phyloP scores from a whole-genome alignment of 805 yeast species.

The Candida golubevii region DNA sequence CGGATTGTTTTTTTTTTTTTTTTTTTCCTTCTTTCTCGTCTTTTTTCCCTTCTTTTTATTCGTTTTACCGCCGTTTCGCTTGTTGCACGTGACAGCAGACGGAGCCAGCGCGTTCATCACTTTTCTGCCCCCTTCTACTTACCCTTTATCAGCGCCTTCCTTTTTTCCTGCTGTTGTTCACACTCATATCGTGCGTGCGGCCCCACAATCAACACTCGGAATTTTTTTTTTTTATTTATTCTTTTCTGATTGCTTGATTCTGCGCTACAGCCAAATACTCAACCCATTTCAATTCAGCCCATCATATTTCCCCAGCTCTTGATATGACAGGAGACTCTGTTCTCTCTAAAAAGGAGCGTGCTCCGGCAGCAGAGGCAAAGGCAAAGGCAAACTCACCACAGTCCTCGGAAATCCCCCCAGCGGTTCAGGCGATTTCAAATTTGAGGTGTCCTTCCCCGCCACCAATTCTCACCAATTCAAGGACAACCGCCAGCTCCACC shows the following conservation, averaged over 20 bases:
- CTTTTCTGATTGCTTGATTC: background rate
- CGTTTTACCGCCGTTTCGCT: background rate
- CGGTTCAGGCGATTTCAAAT: slow-evolving; percentile 54
- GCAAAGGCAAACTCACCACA: slow-evolving; percentile 1
- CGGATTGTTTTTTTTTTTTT: no score
- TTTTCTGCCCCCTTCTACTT: background rate
- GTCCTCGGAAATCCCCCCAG: slow-evolving; percentile 35
- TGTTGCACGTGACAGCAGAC: background rate
- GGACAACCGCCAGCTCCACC: slow-evolving; percentile 2
- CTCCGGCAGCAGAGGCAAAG: background rate
- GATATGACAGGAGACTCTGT: slow-evolving; percentile 7
- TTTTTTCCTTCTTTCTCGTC: background rate
- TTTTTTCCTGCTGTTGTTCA: background rate
- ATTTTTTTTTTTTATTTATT: background rate
- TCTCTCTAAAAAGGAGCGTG: slow-evolving; percentile 6
- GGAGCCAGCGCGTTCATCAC: background rate
- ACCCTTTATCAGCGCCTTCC: background rate
- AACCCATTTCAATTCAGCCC: no score
- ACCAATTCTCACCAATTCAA: slow-evolving; percentile 45
- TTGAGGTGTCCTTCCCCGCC: slow-evolving; percentile 72
- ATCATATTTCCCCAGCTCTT: no score
- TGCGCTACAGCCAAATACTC: no score
- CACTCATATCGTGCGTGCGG: slow-evolving; percentile 3
- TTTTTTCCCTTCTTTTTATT: background rate
- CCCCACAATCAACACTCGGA: background rate